Percentiles rank a stretch among this genome's conserved stretches.
Evolutionary conservation across 495 filamentous ascomycete genomes (phyloP).

Genomic region (Geopyxis carbonaria): DNA sequence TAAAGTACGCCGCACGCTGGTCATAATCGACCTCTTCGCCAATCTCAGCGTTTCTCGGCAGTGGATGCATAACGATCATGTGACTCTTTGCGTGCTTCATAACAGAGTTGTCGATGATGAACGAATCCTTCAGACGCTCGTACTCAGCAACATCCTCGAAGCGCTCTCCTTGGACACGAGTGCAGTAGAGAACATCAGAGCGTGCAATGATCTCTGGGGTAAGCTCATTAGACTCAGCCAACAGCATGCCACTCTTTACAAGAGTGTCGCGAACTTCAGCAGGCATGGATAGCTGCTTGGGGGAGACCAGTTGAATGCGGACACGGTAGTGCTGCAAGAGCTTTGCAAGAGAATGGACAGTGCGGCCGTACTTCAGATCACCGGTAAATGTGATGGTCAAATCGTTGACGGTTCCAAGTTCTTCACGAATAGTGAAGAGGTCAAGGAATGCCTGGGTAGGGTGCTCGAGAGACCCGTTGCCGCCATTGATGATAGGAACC

Average conservation of each 20-base stretch:
- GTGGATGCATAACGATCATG: constrained; percentile 87
- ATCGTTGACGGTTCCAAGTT: constrained; percentile 83
- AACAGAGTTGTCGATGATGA: constrained; percentile 77
- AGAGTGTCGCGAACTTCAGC: constrained; percentile 52
- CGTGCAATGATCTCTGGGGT: constrained; percentile 67
- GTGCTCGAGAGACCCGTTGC: constrained; percentile 82
- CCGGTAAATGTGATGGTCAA: constrained; percentile 91
- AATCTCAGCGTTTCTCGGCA: constrained; percentile 84
- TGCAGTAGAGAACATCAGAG: constrained; percentile 88
- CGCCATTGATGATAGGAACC: constrained; percentile 89
- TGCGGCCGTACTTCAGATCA: constrained; percentile 80
- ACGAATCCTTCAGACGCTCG: constrained; percentile 69
- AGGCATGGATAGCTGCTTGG: constrained; percentile 60
- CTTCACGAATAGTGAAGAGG: constrained; percentile 94
- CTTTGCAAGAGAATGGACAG: constrained; percentile 86
- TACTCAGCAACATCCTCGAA: constrained; percentile 65
- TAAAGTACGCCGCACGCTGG: constrained; percentile 90
- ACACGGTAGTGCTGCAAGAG: constrained; percentile 90
- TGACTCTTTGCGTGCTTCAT: constrained; percentile 77
- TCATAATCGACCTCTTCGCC: constrained; percentile 94
- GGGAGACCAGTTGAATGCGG: constrained; percentile 76
- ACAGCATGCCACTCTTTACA: constrained; percentile 52
- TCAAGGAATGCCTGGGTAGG: constrained; percentile 98
- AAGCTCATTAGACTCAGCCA: constrained; percentile 54
- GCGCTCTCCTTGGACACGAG: constrained; percentile 87